Evolutionary conservation across 306 rosid species (phyloP).

Genomic region (Fragaria nilgerrensis): DNA sequence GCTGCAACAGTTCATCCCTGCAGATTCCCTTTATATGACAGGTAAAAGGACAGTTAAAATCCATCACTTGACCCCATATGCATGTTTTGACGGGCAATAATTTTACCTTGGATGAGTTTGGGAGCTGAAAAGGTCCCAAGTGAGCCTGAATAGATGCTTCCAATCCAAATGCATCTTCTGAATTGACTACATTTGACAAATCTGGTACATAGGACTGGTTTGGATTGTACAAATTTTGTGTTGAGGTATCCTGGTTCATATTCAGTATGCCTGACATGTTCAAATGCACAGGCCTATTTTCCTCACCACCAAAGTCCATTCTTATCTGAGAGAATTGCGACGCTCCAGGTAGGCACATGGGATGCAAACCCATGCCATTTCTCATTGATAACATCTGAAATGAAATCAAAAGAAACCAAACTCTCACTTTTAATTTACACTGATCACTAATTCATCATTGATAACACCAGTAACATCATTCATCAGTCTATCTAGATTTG

Average conservation of each 20-base stretch:
- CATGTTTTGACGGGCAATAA: not conserved
- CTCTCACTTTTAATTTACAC: not conserved
- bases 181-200: slow-evolving; percentile 42
- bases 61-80: slow-evolving; percentile 4
- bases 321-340: slow-evolving; percentile 49
- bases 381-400: slow-evolving; percentile 92
- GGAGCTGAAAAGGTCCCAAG: slow-evolving; percentile 43
- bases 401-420: slow-evolving; percentile 12
- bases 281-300: slow-evolving; percentile 47
- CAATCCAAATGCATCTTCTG: slow-evolving; percentile 44
- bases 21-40: slow-evolving; percentile 34
- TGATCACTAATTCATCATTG: not conserved
- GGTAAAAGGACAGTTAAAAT: slow-evolving; percentile 15
- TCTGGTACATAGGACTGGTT: slow-evolving; percentile 43
- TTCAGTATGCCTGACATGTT: slow-evolving; percentile 43
- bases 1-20: slow-evolving; percentile 41
- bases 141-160: slow-evolving; percentile 48
- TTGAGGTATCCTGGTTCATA: slow-evolving; percentile 50
- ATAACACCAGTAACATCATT: not conserved
- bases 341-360: slow-evolving; percentile 64
- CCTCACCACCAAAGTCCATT: slow-evolving; percentile 50
- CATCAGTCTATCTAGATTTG: not conserved
- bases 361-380: slow-evolving; percentile 77
- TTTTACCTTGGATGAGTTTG: slow-evolving; percentile 53
- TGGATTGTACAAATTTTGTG: slow-evolving; percentile 40